Evolutionary conservation across 1,284 basidiomycete genomes (phyloP).

Genomic region (Phellinidium pouzarii): DNA sequence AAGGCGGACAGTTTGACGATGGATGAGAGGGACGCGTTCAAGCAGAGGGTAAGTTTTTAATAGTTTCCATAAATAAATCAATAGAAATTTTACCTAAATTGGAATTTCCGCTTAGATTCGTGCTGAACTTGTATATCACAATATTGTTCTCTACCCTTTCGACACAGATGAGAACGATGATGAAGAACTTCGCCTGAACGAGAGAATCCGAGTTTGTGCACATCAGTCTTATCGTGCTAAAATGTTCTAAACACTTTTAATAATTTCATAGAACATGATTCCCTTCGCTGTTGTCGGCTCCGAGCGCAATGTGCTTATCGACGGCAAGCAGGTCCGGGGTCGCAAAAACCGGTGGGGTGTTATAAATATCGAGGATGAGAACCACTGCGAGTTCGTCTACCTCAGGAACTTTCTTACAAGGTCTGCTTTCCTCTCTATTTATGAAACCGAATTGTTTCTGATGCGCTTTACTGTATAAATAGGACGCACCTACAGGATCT

Average conservation of each 20-base stretch:
- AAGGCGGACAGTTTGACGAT: conserved; percentile 95
- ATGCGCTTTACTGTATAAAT: not conserved
- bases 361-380: conserved; percentile 95
- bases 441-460: not conserved
- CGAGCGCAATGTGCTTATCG: conserved; percentile 89
- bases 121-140: conserved; percentile 88
- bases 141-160: conserved; percentile 94
- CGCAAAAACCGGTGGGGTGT: conserved; percentile 98
- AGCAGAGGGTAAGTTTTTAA: conserved; percentile 60
- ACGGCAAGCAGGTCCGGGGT: conserved; percentile 91
- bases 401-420: conserved; percentile 94
- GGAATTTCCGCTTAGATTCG: conserved; percentile 56
- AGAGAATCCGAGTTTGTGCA: conserved; percentile 73
- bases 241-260: not conserved
- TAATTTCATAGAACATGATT: conserved; percentile 65
- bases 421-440: conserved; percentile 33
- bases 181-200: conserved; percentile 88
- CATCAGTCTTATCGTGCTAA: not conserved
- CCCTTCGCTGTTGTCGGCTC: conserved; percentile 97
- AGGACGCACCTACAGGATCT: conserved; percentile 97
- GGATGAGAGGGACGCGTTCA: conserved; percentile 91
- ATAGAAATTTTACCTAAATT: not conserved
- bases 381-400: conserved; percentile 97
- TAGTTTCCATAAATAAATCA: not conserved
- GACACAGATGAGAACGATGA: conserved; percentile 95